A percentile compares a stretch with the other conserved stretches of the same genome.
Conservation (phyloP, 2,329 filamentous ascomycete genomes). For the Beauveria bassiana region DNA sequence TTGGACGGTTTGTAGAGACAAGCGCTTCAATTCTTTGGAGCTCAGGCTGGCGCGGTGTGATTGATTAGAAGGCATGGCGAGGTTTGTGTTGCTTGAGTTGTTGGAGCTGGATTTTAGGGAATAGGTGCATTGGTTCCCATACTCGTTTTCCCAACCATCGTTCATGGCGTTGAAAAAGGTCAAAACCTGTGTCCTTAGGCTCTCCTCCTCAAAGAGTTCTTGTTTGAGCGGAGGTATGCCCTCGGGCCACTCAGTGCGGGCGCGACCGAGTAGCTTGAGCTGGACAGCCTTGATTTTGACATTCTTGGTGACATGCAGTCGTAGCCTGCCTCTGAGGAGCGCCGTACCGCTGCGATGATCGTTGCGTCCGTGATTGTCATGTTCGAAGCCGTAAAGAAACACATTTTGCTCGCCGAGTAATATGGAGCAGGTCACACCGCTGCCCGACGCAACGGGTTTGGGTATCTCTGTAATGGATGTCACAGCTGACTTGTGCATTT, state of each 20-base stretch:
- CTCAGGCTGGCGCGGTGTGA: slow-evolving; percentile 22
- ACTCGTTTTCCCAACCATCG: slow-evolving; percentile 51
- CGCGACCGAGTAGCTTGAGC: slow-evolving; percentile 76
- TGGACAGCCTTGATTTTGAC: slow-evolving; percentile 90
- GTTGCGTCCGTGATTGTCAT: slow-evolving; percentile 46
- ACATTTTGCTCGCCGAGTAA: slow-evolving; percentile 72
- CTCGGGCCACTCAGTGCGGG: slow-evolving; percentile 93
- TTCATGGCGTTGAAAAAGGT: slow-evolving; percentile 84
- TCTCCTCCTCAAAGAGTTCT: slow-evolving; percentile 76
- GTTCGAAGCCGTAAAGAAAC: slow-evolving; percentile 72
- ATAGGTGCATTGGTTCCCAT: slow-evolving; percentile 56
- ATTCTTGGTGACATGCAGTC: slow-evolving; percentile 76
- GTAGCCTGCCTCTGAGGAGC: slow-evolving; percentile 76
- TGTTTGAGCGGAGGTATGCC: slow-evolving; percentile 83
- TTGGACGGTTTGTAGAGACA: slow-evolving; percentile 74
- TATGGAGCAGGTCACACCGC: slow-evolving; percentile 67
- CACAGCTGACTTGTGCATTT: slow-evolving; percentile 40
- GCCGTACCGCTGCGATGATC: slow-evolving; percentile 64
- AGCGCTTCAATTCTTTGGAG: slow-evolving; percentile 51
- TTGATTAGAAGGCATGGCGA: slow-evolving; percentile 17
- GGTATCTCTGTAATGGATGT: slow-evolving; percentile 47
- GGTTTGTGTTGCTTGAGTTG: slow-evolving; percentile 27
- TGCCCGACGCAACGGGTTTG: slow-evolving; percentile 74
- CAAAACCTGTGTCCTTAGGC: slow-evolving; percentile 77
- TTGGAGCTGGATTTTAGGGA: slow-evolving; percentile 33